These are phyloP conservation scores for Cladosporium sp. DNA, from an alignment of 2,329 filamentous ascomycete species.

Conservation along the genomic window DNA sequence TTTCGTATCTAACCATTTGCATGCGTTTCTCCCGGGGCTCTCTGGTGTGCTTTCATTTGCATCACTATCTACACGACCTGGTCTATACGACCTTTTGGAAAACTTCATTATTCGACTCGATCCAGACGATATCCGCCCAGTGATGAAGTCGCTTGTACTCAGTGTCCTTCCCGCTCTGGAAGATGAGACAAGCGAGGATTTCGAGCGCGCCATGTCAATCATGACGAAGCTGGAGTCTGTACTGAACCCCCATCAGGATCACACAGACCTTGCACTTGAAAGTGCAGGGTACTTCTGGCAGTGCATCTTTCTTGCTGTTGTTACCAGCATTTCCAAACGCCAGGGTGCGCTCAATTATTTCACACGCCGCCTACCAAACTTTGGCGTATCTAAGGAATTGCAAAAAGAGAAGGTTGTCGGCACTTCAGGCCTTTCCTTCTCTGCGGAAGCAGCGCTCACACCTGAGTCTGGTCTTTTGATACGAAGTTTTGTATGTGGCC, in stretches of 20 bases:
- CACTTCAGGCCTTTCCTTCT: constrained; percentile 44
- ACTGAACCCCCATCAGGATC: constrained; percentile 51
- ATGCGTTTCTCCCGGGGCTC: constrained; percentile 85
- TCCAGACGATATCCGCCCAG: constrained; percentile 71
- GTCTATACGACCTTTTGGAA: constrained; percentile 83
- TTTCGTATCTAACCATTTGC: constrained; percentile 72
- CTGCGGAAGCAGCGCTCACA: constrained; percentile 70
- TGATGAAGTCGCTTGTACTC: constrained; percentile 85
- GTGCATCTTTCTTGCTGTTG: constrained; percentile 89
- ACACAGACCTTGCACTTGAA: constrained; percentile 41
- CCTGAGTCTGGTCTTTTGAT: constrained; percentile 90
- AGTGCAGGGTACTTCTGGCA: constrained; percentile 88
- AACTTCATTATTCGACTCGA: constrained; percentile 73
- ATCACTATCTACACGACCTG: constrained; percentile 82
- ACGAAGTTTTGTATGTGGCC: constrained; percentile 86
- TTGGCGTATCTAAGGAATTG: constrained; percentile 47
- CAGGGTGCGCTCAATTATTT: constrained; percentile 88
- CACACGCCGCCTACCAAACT: constrained; percentile 71
- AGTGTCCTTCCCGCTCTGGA: constrained; percentile 89
- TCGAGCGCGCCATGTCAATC: constrained; percentile 79
- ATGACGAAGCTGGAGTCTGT: constrained; percentile 71
- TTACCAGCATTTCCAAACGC: constrained; percentile 82
- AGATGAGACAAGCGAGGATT: constrained; percentile 96
- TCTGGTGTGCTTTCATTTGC: constrained; percentile 90
- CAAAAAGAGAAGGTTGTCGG: background rate